Conservation (phyloP, 1,284 basidiomycete genomes). For the Cronartium ribicola region DNA sequence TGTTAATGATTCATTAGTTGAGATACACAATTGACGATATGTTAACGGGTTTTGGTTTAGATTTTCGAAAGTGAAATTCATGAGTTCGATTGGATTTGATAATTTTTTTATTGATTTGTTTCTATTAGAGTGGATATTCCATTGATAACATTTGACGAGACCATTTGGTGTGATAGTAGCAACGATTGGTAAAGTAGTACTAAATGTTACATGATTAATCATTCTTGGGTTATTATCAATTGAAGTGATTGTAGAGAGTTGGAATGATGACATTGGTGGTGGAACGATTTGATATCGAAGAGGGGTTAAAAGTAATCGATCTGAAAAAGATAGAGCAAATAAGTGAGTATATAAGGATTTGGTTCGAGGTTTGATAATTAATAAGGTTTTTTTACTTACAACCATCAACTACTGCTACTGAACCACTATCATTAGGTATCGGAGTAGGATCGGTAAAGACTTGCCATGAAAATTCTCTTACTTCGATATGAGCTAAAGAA, state of each 20-base stretch:
- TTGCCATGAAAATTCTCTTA: conserved; percentile 69
- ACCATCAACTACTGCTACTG: conserved; percentile 87
- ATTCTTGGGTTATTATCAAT: conserved; percentile 50
- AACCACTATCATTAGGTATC: conserved; percentile 73
- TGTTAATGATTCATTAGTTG: background rate
- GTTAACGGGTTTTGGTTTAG: background rate
- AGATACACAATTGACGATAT: conserved; percentile 7
- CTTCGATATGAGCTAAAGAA: conserved; percentile 58
- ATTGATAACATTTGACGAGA: conserved; percentile 61
- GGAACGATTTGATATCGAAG: conserved; percentile 91
- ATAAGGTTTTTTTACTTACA: conserved; percentile 61
- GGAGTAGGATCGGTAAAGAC: conserved; percentile 62
- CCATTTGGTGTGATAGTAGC: conserved; percentile 61
- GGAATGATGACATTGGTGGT: conserved; percentile 83
- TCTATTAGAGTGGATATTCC: conserved; percentile 40
- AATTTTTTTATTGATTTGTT: background rate
- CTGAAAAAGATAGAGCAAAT: conserved; percentile 53
- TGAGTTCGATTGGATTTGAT: background rate
- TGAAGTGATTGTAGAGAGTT: conserved; percentile 55
- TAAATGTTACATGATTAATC: conserved; percentile 67
- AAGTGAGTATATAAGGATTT: background rate
- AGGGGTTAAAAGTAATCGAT: conserved; percentile 75
- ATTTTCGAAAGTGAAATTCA: background rate
- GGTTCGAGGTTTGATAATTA: conserved; percentile 49
- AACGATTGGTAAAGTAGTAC: conserved; percentile 60